Evolutionary conservation across 2,329 filamentous ascomycete genomes (phyloP).

Genomic region (Pyrenophora tritici-repentis): DNA sequence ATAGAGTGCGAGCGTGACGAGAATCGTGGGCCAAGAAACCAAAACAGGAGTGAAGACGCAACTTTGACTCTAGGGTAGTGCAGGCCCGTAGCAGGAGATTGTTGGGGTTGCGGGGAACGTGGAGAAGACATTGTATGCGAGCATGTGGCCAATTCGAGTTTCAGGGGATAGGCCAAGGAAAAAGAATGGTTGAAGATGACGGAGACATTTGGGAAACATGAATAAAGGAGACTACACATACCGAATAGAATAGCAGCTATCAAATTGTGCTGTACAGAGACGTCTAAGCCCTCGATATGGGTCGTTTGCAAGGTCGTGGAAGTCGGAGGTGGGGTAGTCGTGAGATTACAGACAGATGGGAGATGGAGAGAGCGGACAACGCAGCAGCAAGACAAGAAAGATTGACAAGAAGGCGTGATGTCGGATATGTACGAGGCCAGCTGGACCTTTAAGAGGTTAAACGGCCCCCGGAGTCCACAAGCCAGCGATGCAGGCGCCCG

Average conservation of each 20-base stretch:
- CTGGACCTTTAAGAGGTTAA: constrained; percentile 27
- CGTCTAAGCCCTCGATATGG: background rate
- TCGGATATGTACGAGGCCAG: constrained; percentile 24
- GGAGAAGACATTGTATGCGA: background rate
- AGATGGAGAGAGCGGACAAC: constrained; percentile 6
- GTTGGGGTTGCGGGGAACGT: no score
- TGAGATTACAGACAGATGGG: constrained; percentile 5
- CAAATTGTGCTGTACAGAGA: background rate
- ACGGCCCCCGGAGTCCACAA: background rate
- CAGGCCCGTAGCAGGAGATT: no score
- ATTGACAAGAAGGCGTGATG: constrained; percentile 26
- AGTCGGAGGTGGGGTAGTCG: constrained; percentile 9
- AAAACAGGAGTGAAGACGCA: background rate
- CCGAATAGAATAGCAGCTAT: background rate
- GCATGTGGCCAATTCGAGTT: background rate
- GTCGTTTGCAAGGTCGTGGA: background rate
- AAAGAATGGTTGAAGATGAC: background rate
- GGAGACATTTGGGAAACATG: background rate
- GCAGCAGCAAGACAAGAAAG: constrained; percentile 8
- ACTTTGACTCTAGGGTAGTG: no score
- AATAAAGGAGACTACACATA: constrained; percentile 4
- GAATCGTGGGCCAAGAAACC: background rate
- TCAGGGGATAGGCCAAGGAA: background rate
- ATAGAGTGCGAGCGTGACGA: constrained; percentile 1
- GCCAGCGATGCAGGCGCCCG: constrained; percentile 42